A percentile compares a stretch with the other conserved stretches of the same genome.
Evolutionary conservation across 106 monocot species (phyloP).

Genomic region (Vanilla planifolia): DNA sequence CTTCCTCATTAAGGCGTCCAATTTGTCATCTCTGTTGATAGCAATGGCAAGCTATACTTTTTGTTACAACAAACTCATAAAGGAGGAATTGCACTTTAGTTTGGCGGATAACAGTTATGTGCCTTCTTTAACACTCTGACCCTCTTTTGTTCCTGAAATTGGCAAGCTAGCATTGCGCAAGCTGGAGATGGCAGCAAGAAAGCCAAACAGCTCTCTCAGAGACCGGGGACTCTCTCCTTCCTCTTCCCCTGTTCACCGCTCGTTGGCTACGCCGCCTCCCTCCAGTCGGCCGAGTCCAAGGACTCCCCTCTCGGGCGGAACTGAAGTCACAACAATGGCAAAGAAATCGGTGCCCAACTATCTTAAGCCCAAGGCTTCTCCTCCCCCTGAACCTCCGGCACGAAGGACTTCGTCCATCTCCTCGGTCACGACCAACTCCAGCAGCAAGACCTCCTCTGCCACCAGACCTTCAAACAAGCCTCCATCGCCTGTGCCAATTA

Average conservation of each 20-base stretch:
- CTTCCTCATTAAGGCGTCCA: background rate
- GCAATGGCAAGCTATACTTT: too few species aligned
- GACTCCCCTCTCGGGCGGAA: background rate
- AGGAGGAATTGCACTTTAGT: too few species aligned
- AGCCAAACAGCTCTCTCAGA: background rate
- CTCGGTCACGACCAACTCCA: background rate
- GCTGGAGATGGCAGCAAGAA: background rate
- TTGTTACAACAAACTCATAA: too few species aligned
- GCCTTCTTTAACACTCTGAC: background rate
- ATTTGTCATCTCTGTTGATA: background rate
- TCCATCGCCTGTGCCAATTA: too few species aligned
- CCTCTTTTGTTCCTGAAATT: background rate
- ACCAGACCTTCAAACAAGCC: background rate
- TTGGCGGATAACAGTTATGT: too few species aligned
- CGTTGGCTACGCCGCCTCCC: too few species aligned
- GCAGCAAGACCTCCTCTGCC: background rate
- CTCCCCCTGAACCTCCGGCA: background rate
- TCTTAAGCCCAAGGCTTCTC: background rate
- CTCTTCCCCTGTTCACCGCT: background rate
- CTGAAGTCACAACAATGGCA: background rate
- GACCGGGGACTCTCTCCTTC: background rate
- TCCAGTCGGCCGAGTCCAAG: background rate
- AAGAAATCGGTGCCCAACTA: background rate
- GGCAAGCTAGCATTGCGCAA: background rate
- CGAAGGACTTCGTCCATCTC: background rate